These are phyloP conservation scores for Sporobolomyces phaffii DNA, from an alignment of 768 basidiomycete species.

Conservation along the genomic window DNA sequence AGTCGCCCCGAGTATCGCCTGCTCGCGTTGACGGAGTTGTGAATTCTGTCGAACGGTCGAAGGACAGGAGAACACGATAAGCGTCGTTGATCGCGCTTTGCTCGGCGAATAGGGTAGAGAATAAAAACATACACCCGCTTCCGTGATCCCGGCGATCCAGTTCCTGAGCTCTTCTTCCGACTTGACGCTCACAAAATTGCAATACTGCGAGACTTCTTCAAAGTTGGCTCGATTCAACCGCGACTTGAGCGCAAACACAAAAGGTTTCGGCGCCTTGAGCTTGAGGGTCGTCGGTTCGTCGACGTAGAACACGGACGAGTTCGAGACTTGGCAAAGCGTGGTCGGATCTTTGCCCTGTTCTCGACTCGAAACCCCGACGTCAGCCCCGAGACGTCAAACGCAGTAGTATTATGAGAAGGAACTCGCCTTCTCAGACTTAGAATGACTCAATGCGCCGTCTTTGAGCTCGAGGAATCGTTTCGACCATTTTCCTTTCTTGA, in stretches of 20 bases:
- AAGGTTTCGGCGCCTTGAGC: slow-evolving; percentile 76
- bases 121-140: slow-evolving; percentile 64
- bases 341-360: slow-evolving; percentile 74
- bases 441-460: slow-evolving; percentile 77
- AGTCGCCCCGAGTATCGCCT: slow-evolving; percentile 8
- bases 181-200: slow-evolving; percentile 75
- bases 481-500: slow-evolving; percentile 88
- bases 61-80: not conserved
- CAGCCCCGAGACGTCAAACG: no score
- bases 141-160: slow-evolving; percentile 73
- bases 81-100: no score
- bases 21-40: slow-evolving; percentile 23
- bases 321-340: slow-evolving; percentile 74
- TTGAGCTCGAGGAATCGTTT: slow-evolving; percentile 84
- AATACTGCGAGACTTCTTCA: slow-evolving; percentile 59
- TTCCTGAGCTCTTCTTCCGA: slow-evolving; percentile 60
- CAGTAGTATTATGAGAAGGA: not conserved
- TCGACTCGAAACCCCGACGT: no score
- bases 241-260: slow-evolving; percentile 83
- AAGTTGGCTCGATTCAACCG: slow-evolving; percentile 45
- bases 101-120: not conserved
- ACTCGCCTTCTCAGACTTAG: slow-evolving; percentile 80
- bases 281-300: slow-evolving; percentile 52
- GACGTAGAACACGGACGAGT: slow-evolving; percentile 79
- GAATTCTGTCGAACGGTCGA: slow-evolving; percentile 2